These are phyloP conservation scores for Pseudogymnoascus sp. DNA, from an alignment of 2,329 filamentous ascomycete genomes.

Conservation along the genomic window DNA sequence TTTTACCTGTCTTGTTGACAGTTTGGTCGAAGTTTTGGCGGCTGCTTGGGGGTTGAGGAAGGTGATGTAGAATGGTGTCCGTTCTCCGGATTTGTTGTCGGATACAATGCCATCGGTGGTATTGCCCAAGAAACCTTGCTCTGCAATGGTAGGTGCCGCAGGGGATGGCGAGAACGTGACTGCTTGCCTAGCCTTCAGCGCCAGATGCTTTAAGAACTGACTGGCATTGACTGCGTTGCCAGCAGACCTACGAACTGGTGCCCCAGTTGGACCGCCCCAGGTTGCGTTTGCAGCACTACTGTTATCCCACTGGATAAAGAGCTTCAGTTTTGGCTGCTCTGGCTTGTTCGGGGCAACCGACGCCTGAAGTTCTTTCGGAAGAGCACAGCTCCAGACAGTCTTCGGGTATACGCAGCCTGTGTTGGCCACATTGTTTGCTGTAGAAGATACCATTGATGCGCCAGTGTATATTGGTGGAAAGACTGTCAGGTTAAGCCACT, in stretches of 20 bases:
- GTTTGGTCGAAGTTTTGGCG: slow-evolving; percentile 2
- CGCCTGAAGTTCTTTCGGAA: slow-evolving; percentile 70
- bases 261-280: slow-evolving; percentile 32
- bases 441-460: slow-evolving; percentile 67
- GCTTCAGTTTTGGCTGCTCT: slow-evolving; percentile 67
- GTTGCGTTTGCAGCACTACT: slow-evolving; percentile 37
- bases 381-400: slow-evolving; percentile 76
- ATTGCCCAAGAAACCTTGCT: slow-evolving; percentile 76
- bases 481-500: slow-evolving; percentile 77
- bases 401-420: slow-evolving; percentile 63
- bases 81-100: slow-evolving; percentile 68
- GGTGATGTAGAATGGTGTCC: slow-evolving; percentile 82
- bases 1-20: background rate
- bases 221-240: slow-evolving; percentile 29
- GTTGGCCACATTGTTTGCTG: slow-evolving; percentile 56
- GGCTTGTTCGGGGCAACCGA: slow-evolving; percentile 54
- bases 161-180: slow-evolving; percentile 38
- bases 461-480: slow-evolving; percentile 85
- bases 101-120: slow-evolving; percentile 68
- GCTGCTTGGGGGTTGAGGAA: slow-evolving; percentile 40
- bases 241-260: slow-evolving; percentile 18
- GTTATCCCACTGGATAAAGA: slow-evolving; percentile 70
- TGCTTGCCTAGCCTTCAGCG: slow-evolving; percentile 27
- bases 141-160: slow-evolving; percentile 39
- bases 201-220: slow-evolving; percentile 23